Percentiles rank a stretch among this genome's conserved stretches.
These are phyloP conservation scores for Fremontodendron californicum DNA, from an alignment of 345 rosid species.

Conservation along the genomic window DNA sequence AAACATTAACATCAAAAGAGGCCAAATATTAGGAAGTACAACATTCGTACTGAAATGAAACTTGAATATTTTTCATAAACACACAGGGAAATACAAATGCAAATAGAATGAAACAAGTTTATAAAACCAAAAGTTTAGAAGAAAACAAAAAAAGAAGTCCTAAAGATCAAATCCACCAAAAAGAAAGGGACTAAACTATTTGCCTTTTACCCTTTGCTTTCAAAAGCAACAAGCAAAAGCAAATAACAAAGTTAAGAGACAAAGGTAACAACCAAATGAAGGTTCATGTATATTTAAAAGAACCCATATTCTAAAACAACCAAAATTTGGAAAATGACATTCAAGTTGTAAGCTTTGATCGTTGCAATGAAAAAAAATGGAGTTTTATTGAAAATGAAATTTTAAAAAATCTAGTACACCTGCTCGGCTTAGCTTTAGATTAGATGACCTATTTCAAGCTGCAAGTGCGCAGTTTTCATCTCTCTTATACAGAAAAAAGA, in stretches of 20 bases:
- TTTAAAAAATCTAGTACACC: not conserved
- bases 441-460: not conserved
- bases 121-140: not conserved
- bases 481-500: not conserved
- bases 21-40: not conserved
- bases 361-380: not conserved
- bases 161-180: not conserved
- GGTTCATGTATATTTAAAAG: too few relatives aligned
- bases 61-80: not conserved
- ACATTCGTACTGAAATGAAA: not conserved
- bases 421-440: not conserved
- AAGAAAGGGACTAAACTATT: too few relatives aligned
- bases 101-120: not conserved
- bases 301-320: conserved; percentile 1
- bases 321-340: not conserved
- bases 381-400: not conserved
- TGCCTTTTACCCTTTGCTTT: too few relatives aligned
- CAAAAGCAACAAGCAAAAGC: too few relatives aligned
- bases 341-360: not conserved
- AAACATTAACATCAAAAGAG: not conserved
- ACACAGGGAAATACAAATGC: not conserved
- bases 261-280: too few relatives aligned
- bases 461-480: not conserved
- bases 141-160: not conserved
- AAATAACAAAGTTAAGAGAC: too few relatives aligned